Evolutionary conservation across 257 asterid genomes (phyloP).

Genomic region (Gentiana macrophylla): DNA sequence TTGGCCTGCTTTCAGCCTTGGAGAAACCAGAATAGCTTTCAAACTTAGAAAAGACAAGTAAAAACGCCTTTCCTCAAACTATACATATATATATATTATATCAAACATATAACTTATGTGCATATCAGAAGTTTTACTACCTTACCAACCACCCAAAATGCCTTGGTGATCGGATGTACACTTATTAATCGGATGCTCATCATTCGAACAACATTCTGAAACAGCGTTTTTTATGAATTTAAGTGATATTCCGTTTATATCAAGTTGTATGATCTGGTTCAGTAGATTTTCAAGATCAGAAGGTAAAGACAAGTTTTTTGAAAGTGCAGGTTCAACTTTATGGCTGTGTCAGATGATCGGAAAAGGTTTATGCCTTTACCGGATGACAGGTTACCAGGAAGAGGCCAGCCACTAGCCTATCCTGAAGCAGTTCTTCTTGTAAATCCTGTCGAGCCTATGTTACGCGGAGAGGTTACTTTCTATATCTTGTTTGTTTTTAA

Average conservation of each 20-base stretch:
- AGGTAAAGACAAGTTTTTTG: background rate
- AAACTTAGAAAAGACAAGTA: constrained; percentile 77
- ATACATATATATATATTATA: background rate
- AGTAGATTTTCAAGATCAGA: too few species aligned
- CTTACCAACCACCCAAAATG: background rate
- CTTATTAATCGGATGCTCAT: too few species aligned
- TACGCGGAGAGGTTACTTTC: constrained; percentile 54
- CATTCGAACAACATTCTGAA: too few species aligned
- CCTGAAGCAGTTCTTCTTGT: constrained; percentile 75
- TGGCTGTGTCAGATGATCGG: constrained; percentile 67
- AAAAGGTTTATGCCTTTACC: constrained; percentile 70
- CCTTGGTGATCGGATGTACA: too few species aligned
- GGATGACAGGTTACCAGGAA: constrained; percentile 54
- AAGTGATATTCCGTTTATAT: too few species aligned
- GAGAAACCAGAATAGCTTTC: constrained; percentile 67
- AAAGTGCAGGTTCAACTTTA: constrained; percentile 52
- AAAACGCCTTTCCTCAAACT: background rate
- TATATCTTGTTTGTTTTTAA: background rate
- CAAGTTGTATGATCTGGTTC: too few species aligned
- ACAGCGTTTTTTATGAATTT: too few species aligned
- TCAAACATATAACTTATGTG: background rate
- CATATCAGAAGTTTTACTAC: background rate
- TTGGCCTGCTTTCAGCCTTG: constrained; percentile 73
- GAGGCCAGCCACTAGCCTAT: constrained; percentile 54
- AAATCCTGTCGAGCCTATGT: constrained; percentile 53